Conservation (phyloP, 1,284 basidiomycete genomes). For the Pascua guehoae region DNA sequence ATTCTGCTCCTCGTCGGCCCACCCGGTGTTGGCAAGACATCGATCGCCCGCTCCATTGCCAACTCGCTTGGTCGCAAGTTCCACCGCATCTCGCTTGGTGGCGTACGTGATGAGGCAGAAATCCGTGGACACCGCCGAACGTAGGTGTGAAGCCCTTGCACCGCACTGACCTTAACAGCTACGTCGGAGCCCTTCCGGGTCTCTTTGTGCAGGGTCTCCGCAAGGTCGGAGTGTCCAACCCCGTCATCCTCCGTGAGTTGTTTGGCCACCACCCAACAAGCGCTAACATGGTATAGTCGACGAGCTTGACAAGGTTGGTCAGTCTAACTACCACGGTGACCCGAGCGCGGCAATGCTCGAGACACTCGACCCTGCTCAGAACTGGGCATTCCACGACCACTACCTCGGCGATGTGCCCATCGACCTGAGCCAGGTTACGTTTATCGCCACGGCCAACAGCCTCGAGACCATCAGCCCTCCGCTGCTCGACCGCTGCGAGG, state of each 20-base stretch:
- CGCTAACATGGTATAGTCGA: constrained; percentile 56
- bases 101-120: constrained; percentile 93
- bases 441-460: constrained; percentile 80
- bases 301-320: constrained; percentile 80
- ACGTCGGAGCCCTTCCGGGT: constrained; percentile 76
- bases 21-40: constrained; percentile 93
- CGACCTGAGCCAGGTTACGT: constrained; percentile 88
- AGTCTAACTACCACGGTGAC: constrained; percentile 61
- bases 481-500: constrained; percentile 91
- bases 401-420: constrained; percentile 84
- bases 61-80: constrained; percentile 39
- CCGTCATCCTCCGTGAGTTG: constrained; percentile 67
- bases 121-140: constrained; percentile 96
- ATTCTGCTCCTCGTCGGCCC: constrained; percentile 69
- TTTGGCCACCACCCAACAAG: neutral
- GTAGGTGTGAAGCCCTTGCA: constrained; percentile 57
- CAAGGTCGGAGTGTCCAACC: constrained; percentile 92
- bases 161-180: constrained; percentile 6
- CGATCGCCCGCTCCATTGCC: constrained; percentile 47
- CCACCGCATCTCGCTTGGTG: constrained; percentile 85
- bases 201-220: constrained; percentile 96
- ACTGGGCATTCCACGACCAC: constrained; percentile 89
- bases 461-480: constrained; percentile 94
- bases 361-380: constrained; percentile 97
- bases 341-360: constrained; percentile 90